Conservation (phyloP, 352 stramenopile species). For the Thalassiosira tumida region DNA sequence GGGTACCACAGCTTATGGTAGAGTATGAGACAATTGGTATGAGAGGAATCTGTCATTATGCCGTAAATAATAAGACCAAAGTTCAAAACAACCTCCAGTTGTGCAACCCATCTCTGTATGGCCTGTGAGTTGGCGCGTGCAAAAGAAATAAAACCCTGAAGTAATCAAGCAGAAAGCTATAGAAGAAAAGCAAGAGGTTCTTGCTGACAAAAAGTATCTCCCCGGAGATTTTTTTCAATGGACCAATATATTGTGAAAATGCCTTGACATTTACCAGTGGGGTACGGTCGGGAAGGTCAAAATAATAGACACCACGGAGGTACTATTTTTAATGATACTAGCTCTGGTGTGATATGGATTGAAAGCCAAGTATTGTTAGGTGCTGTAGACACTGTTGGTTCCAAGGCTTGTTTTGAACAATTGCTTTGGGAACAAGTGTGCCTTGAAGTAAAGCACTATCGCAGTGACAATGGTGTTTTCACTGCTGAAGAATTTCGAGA, state of each 20-base stretch:
- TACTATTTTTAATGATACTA: slow-evolving; percentile 31
- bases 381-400: slow-evolving; percentile 11
- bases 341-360: not conserved
- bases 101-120: not conserved
- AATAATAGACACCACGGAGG: slow-evolving; percentile 59
- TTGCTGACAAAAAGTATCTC: slow-evolving; percentile 1
- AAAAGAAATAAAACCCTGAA: not conserved
- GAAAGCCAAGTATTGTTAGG: slow-evolving; percentile 23
- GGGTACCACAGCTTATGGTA: slow-evolving; percentile 52
- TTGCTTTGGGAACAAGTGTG: not conserved
- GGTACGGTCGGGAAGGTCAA: slow-evolving; percentile 53
- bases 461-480: slow-evolving; percentile 71
- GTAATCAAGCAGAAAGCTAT: not conserved
- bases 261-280: slow-evolving; percentile 61
- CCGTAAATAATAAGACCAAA: slow-evolving; percentile 3
- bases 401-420: slow-evolving; percentile 9
- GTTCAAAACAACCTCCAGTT: not conserved
- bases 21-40: not conserved
- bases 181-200: not conserved
- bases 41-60: not conserved
- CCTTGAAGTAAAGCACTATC: slow-evolving; percentile 22
- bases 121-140: slow-evolving; percentile 15
- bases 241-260: slow-evolving; percentile 67
- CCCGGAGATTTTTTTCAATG: slow-evolving; percentile 67
- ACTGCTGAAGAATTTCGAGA: not conserved